phyloP scores from a whole-genome alignment of 768 basidiomycete species.

The Lactarius pseudohatsudake region DNA sequence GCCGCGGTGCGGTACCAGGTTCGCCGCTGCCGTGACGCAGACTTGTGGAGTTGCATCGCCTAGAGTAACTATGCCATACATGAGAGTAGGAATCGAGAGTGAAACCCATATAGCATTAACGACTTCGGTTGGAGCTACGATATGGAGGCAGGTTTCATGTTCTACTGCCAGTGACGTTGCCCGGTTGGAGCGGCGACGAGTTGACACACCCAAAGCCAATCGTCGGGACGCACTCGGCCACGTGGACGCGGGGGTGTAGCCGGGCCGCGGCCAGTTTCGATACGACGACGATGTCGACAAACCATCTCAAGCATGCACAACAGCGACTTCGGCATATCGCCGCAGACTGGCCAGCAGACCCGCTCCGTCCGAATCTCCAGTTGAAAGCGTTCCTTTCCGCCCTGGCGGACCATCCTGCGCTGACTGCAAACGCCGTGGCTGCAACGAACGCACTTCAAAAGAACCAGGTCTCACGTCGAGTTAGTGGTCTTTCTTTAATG shows the following conservation, averaged over 20 bases:
- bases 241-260: neutral
- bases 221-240: neutral
- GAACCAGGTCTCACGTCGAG: constrained; percentile 60
- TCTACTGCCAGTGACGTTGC: neutral
- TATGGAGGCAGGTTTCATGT: neutral
- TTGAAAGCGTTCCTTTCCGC: constrained; percentile 63
- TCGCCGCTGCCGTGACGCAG: constrained; percentile 3
- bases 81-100: neutral
- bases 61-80: neutral
- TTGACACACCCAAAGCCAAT: neutral
- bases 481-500: constrained; percentile 33
- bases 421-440: constrained; percentile 59
- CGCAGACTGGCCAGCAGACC: constrained; percentile 64
- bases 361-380: constrained; percentile 76
- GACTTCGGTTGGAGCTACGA: neutral
- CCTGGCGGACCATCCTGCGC: constrained; percentile 64
- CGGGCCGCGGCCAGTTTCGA: neutral
- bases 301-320: constrained; percentile 43
- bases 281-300: constrained; percentile 30
- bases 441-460: constrained; percentile 56
- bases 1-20: neutral
- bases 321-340: constrained; percentile 54
- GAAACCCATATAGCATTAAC: neutral
- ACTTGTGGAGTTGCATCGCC: neutral
- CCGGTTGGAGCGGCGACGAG: no score